phyloP scores from a whole-genome alignment of 306 rosid species.

The Gastrolobium bilobum region DNA sequence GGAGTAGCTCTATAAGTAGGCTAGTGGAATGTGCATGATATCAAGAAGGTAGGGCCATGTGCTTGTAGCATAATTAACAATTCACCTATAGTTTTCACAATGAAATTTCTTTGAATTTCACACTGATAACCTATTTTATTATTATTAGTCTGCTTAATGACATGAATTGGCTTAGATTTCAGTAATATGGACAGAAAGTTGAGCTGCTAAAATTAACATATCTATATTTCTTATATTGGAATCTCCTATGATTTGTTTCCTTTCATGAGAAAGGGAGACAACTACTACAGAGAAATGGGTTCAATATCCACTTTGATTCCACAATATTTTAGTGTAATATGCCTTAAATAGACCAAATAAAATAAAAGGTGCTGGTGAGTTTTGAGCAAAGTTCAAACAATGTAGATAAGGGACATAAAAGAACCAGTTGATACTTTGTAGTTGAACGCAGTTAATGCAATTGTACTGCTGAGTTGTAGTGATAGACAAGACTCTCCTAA shows the following conservation, averaged over 20 bases:
- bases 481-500: too few species aligned
- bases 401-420: not conserved
- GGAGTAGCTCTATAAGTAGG: constrained; percentile 57
- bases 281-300: constrained; percentile 24
- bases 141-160: not conserved
- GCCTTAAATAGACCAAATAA: constrained; percentile 8
- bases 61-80: constrained; percentile 45
- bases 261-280: constrained; percentile 37
- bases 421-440: not conserved
- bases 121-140: too few species aligned
- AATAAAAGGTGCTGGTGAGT: constrained; percentile 21
- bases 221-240: constrained; percentile 6
- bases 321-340: not conserved
- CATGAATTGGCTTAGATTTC: not conserved
- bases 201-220: not conserved
- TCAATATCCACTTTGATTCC: constrained; percentile 36
- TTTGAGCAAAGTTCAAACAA: not conserved
- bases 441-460: constrained; percentile 11
- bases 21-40: constrained; percentile 55
- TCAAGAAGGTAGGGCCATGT: constrained; percentile 61
- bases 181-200: not conserved
- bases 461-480: not conserved
- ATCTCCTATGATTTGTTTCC: constrained; percentile 23
- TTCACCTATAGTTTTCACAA: constrained; percentile 41
- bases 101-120: too few species aligned